Conservation (phyloP, 2,329 filamentous ascomycete genomes). For the Dissoconium aciculare region DNA sequence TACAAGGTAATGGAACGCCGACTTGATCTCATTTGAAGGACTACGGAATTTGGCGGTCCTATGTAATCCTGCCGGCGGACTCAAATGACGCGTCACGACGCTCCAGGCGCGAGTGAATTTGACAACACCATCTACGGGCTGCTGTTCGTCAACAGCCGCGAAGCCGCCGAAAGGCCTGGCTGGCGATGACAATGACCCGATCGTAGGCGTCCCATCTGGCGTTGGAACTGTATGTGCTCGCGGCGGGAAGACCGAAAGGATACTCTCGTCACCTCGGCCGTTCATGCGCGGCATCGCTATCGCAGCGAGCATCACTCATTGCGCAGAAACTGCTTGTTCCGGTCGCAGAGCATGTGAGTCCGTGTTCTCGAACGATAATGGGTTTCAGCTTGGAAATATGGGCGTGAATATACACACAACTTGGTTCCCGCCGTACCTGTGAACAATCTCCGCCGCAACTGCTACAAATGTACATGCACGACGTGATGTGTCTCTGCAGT, state of each 20-base stretch:
- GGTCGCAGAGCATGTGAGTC: too few species aligned
- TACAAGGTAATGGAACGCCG: conserved; percentile 9
- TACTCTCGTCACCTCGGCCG: too few species aligned
- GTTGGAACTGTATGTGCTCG: conserved; percentile 31
- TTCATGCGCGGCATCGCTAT: too few species aligned
- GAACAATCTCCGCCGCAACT: too few species aligned
- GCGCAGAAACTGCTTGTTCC: too few species aligned
- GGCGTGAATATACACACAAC: too few species aligned
- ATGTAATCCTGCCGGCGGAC: conserved; percentile 4
- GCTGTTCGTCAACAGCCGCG: conserved; percentile 14
- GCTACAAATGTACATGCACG: too few species aligned
- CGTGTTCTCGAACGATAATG: too few species aligned
- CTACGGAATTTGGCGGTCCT: conserved; percentile 1
- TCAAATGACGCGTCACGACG: conserved; percentile 30
- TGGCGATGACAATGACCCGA: conserved; percentile 26
- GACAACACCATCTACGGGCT: conserved; percentile 20
- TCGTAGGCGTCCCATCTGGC: conserved; percentile 29
- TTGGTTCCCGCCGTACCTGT: too few species aligned
- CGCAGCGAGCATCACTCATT: too few species aligned
- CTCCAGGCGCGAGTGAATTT: conserved; percentile 32
- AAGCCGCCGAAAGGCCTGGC: conserved; percentile 28
- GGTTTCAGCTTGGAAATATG: too few species aligned
- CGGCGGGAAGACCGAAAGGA: conserved; percentile 33
- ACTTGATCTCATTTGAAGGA: conserved; percentile 7
- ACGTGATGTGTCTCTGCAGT: too few species aligned